Percentiles rank a stretch among this genome's conserved stretches.
Conservation (phyloP, 495 filamentous ascomycete genomes). For the Haplographium delicatum region DNA sequence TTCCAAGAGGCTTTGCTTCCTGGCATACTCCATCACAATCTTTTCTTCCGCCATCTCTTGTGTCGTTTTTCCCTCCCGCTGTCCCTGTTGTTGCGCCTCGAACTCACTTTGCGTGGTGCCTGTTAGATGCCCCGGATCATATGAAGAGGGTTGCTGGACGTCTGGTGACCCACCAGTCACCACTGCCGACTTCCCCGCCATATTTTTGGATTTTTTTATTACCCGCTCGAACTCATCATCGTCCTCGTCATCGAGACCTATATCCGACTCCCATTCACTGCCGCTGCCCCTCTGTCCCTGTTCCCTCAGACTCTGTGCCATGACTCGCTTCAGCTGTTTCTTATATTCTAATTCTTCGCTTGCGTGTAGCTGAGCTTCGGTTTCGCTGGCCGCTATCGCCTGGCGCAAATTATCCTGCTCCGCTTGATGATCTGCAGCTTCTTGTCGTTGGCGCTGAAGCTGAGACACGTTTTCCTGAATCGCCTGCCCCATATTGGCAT, state of each 20-base stretch:
- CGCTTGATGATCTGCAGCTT: slow-evolving; percentile 41
- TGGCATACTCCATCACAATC: slow-evolving; percentile 66
- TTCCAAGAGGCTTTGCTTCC: slow-evolving; percentile 68
- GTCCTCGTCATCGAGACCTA: slow-evolving; percentile 16
- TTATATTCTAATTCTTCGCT: not conserved
- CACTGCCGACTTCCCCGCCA: slow-evolving; percentile 12
- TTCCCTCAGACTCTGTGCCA: slow-evolving; percentile 3
- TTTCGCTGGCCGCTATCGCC: slow-evolving; percentile 19
- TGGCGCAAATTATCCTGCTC: slow-evolving; percentile 27
- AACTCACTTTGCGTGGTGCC: slow-evolving; percentile 27
- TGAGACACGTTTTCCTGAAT: slow-evolving; percentile 31
- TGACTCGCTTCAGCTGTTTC: slow-evolving; percentile 8
- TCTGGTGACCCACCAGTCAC: slow-evolving; percentile 3
- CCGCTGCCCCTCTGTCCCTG: slow-evolving; percentile 5
- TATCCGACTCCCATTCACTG: slow-evolving; percentile 8
- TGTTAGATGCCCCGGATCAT: slow-evolving; percentile 5
- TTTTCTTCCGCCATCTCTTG: slow-evolving; percentile 56
- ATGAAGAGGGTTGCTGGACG: slow-evolving; percentile 3
- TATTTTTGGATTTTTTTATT: slow-evolving; percentile 3
- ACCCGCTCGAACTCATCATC: slow-evolving; percentile 39
- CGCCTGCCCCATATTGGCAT: slow-evolving; percentile 56
- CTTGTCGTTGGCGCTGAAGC: slow-evolving; percentile 49
- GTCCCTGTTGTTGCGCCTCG: slow-evolving; percentile 27
- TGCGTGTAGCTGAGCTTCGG: slow-evolving; percentile 4
- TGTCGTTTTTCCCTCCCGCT: slow-evolving; percentile 21